Percentiles rank a stretch among this genome's conserved stretches.
Evolutionary conservation across 495 filamentous ascomycete genomes (phyloP).

Genomic region (Haplographium delicatum): DNA sequence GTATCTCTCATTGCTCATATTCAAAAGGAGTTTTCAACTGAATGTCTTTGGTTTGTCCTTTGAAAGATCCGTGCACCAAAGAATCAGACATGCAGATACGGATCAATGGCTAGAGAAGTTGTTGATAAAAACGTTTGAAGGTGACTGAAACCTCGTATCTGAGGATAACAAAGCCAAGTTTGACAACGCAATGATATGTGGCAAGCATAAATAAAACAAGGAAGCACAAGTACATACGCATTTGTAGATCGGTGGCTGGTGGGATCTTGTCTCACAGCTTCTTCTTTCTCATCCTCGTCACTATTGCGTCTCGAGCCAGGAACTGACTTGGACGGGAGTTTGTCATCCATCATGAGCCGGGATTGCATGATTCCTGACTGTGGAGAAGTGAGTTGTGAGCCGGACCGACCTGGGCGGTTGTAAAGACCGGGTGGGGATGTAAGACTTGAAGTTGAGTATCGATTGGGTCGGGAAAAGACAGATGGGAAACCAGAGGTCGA

Average conservation of each 20-base stretch:
- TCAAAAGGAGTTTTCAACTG: no score
- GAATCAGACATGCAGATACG: no score
- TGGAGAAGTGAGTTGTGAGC: constrained; percentile 62
- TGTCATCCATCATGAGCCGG: constrained; percentile 48
- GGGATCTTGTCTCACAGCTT: constrained; percentile 56
- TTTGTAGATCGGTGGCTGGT: constrained; percentile 62
- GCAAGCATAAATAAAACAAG: not conserved
- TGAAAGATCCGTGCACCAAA: no score
- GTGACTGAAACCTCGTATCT: no score
- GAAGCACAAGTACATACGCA: constrained; percentile 51
- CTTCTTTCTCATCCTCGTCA: constrained; percentile 70
- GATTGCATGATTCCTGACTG: constrained; percentile 47
- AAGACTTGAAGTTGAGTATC: constrained; percentile 78
- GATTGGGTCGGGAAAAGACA: constrained; percentile 68
- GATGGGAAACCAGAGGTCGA: constrained; percentile 58
- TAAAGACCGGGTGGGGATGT: constrained; percentile 73
- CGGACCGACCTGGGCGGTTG: constrained; percentile 66
- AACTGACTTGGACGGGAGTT: constrained; percentile 71
- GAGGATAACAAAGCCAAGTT: not conserved
- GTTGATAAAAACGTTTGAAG: no score
- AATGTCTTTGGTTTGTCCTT: no score
- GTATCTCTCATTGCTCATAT: no score
- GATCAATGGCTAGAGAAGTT: no score
- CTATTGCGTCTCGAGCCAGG: constrained; percentile 81
- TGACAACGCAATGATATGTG: not conserved